phyloP scores from a whole-genome alignment of 352 stramenopile genomes.

The Phytophthora europaea region DNA sequence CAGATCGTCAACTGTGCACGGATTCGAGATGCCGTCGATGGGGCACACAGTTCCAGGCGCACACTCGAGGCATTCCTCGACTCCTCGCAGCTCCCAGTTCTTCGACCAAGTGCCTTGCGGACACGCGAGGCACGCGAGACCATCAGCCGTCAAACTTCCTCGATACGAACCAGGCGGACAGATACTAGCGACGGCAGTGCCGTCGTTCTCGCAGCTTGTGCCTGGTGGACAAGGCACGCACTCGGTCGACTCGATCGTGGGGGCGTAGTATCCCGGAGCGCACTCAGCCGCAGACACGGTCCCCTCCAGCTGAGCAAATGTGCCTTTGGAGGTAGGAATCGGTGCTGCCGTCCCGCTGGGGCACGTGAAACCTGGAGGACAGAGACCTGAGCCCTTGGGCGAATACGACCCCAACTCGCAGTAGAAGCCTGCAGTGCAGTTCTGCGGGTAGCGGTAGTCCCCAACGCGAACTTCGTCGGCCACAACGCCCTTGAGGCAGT shows the following conservation, averaged over 20 bases:
- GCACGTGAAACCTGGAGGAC: conserved; percentile 95
- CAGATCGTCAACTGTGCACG: conserved; percentile 93
- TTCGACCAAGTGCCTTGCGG: conserved; percentile 98
- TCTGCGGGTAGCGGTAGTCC: conserved; percentile 94
- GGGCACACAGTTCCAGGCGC: conserved; percentile 94
- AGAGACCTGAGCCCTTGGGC: conserved; percentile 94
- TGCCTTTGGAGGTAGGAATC: conserved; percentile 93
- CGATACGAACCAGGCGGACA: conserved; percentile 96
- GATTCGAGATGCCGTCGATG: conserved; percentile 96
- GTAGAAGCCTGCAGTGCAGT: conserved; percentile 96
- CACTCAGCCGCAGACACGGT: conserved; percentile 93
- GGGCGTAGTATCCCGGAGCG: conserved; percentile 96
- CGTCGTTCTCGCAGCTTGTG: conserved; percentile 93
- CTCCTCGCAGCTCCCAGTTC: conserved; percentile 97
- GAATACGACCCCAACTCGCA: conserved; percentile 94
- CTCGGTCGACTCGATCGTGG: conserved; percentile 95
- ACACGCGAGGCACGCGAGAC: conserved; percentile 91
- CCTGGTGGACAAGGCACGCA: conserved; percentile 95
- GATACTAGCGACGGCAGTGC: conserved; percentile 87
- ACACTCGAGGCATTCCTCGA: conserved; percentile 94
- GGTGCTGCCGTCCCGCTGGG: conserved; percentile 93
- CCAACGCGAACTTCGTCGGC: conserved; percentile 87
- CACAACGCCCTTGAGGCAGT: conserved; percentile 96
- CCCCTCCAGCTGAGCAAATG: conserved; percentile 93
- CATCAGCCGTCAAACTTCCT: conserved; percentile 85